Conservation (phyloP, 1,284 basidiomycete species). For the Melampsora americana region DNA sequence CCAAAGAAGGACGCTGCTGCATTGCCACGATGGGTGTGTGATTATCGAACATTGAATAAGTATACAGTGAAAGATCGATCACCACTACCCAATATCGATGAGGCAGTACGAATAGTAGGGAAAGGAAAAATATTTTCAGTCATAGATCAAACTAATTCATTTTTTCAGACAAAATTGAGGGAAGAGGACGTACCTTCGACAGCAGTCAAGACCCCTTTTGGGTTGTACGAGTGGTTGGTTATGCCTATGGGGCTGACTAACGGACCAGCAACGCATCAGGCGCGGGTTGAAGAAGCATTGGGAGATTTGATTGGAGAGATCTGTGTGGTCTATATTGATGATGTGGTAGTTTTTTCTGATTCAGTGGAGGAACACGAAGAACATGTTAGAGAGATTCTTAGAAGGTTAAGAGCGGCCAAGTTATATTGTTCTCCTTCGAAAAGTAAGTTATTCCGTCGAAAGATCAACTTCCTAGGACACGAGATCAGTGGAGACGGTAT, state of each 20-base stretch:
- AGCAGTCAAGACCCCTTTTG: constrained; percentile 56
- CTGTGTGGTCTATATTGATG: constrained; percentile 58
- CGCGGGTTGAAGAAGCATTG: constrained; percentile 43
- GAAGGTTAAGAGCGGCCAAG: neutral
- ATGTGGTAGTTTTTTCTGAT: constrained; percentile 58
- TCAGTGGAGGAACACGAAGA: constrained; percentile 54
- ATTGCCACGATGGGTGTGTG: too few relatives aligned
- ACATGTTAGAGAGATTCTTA: neutral
- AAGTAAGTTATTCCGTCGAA: constrained; percentile 50
- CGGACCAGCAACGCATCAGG: constrained; percentile 54
- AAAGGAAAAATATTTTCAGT: constrained; percentile 52
- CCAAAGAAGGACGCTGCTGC: too few relatives aligned
- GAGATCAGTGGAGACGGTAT: constrained; percentile 53
- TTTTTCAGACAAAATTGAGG: constrained; percentile 57
- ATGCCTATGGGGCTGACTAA: constrained; percentile 58
- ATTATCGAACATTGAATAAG: constrained; percentile 43
- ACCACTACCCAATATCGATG: constrained; percentile 38
- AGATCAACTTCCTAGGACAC: constrained; percentile 56
- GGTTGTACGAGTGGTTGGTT: constrained; percentile 57
- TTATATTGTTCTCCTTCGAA: constrained; percentile 43
- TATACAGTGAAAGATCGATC: constrained; percentile 45
- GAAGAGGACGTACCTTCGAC: constrained; percentile 55
- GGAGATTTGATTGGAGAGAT: constrained; percentile 53
- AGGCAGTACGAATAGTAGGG: neutral
- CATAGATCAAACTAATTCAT: constrained; percentile 58